These are phyloP conservation scores for Coprinopsis sp. DNA, from an alignment of 768 basidiomycete genomes.

Conservation along the genomic window DNA sequence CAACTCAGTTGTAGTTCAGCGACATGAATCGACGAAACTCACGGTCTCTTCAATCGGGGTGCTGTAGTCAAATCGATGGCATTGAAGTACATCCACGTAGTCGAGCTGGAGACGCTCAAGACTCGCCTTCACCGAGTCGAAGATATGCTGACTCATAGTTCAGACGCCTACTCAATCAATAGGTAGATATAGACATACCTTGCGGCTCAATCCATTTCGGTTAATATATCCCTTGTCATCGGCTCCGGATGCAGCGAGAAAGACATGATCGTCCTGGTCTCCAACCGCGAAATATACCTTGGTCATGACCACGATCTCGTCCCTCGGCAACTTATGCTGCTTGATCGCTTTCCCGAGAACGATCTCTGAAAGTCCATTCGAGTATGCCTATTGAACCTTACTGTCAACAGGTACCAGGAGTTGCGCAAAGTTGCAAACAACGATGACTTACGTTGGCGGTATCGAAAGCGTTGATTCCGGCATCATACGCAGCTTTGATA, in stretches of 20 bases:
- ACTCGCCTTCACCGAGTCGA: slow-evolving; percentile 61
- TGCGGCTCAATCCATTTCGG: slow-evolving; percentile 40
- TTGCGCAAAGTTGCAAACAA: background rate
- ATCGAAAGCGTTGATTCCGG: slow-evolving; percentile 60
- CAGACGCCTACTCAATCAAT: slow-evolving; percentile 11
- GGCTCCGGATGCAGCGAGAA: slow-evolving; percentile 13
- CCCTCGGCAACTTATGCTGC: slow-evolving; percentile 56
- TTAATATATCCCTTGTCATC: slow-evolving; percentile 50
- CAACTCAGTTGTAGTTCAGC: background rate
- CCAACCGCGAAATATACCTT: slow-evolving; percentile 45
- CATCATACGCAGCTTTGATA: slow-evolving; percentile 49
- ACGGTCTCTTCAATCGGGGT: slow-evolving; percentile 58
- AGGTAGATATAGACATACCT: slow-evolving; percentile 13
- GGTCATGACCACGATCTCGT: slow-evolving; percentile 78
- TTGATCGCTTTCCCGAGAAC: slow-evolving; percentile 73
- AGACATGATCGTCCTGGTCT: slow-evolving; percentile 14
- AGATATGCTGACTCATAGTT: slow-evolving; percentile 51
- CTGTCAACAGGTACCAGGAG: background rate
- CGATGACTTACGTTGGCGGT: slow-evolving; percentile 40
- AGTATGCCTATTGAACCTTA: slow-evolving; percentile 44
- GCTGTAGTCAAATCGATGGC: slow-evolving; percentile 54
- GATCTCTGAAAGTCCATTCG: slow-evolving; percentile 60
- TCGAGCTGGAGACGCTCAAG: slow-evolving; percentile 68
- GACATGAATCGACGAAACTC: slow-evolving; percentile 1
- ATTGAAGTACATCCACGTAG: slow-evolving; percentile 74